Percentiles rank a stretch among this genome's conserved stretches.
Conservation (phyloP, 169 alveolate genomes). For the Babesia bigemina region DNA sequence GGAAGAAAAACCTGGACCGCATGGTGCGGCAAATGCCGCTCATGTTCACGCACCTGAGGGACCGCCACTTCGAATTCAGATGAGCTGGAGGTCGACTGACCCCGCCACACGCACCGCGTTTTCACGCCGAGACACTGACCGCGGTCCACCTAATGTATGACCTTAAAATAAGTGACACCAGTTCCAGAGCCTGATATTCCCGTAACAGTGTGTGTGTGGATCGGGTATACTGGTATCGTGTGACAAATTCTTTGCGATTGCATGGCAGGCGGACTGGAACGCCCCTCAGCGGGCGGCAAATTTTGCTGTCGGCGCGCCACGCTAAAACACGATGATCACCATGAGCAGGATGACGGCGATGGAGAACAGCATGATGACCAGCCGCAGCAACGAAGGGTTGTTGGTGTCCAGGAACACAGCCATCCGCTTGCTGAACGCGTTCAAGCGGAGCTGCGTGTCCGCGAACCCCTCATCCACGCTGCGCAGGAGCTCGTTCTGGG, state of each 20-base stretch:
- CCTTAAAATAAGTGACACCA: too few species aligned
- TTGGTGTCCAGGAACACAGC: slow-evolving; percentile 59
- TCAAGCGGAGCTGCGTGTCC: slow-evolving; percentile 52
- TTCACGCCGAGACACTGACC: background rate
- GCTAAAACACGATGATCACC: slow-evolving; percentile 40
- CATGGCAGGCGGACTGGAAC: too few species aligned
- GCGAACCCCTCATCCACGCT: slow-evolving; percentile 33
- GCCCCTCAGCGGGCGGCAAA: too few species aligned
- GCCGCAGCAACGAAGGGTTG: slow-evolving; percentile 57
- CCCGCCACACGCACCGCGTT: background rate
- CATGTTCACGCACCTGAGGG: slow-evolving; percentile 49
- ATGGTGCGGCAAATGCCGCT: slow-evolving; percentile 39
- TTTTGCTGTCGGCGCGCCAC: background rate
- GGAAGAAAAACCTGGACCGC: slow-evolving; percentile 19
- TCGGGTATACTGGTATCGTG: too few species aligned
- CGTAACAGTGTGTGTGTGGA: too few species aligned
- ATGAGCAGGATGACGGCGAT: slow-evolving; percentile 45
- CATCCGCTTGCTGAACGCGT: slow-evolving; percentile 47
- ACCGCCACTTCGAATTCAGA: slow-evolving; percentile 39
- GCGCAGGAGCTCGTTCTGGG: slow-evolving; percentile 36
- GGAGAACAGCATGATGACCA: slow-evolving; percentile 43
- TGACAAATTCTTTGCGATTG: too few species aligned
- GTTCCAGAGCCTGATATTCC: too few species aligned
- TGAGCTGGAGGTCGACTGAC: background rate
- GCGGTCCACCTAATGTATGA: background rate